Evolutionary conservation across 805 yeast genomes (phyloP).

Genomic region (Clavispora fructus): DNA sequence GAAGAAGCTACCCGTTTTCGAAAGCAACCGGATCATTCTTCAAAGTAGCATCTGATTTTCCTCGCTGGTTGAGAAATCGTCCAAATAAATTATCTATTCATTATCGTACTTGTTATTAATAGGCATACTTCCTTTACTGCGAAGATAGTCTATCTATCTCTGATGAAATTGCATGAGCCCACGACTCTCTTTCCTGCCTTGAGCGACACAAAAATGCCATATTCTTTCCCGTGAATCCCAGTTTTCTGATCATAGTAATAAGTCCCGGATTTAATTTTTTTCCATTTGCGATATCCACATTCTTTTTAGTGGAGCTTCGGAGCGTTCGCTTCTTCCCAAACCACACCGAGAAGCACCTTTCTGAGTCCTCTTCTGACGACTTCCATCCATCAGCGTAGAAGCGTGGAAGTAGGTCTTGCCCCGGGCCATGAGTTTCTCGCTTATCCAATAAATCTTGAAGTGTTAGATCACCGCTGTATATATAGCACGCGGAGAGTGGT

Average conservation of each 20-base stretch:
- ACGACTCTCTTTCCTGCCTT: conserved; percentile 73
- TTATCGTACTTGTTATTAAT: not conserved
- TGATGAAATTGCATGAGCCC: conserved; percentile 53
- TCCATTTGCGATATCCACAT: conserved; percentile 1
- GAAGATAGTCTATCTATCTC: conserved; percentile 42
- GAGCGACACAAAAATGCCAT: conserved; percentile 79
- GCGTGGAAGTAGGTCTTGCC: conserved; percentile 59
- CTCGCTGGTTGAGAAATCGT: no score
- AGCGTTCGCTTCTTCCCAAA: conserved; percentile 50
- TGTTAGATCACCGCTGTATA: conserved; percentile 67
- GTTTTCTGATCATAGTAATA: conserved; percentile 41
- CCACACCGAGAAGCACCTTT: conserved; percentile 82
- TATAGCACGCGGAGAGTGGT: conserved; percentile 62
- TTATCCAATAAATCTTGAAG: conserved; percentile 47
- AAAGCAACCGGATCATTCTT: not conserved
- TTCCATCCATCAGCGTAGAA: conserved; percentile 80
- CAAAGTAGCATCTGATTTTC: no score
- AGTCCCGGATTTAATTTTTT: conserved; percentile 38
- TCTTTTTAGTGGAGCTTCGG: conserved; percentile 1
- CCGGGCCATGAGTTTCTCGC: conserved; percentile 48
- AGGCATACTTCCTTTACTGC: not conserved
- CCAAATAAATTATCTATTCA: not conserved
- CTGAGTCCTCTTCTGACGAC: conserved; percentile 70
- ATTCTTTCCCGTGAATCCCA: conserved; percentile 64
- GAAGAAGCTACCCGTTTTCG: conserved; percentile 2